Base-by-base conservation (phyloP, 768 basidiomycete species). In the Termitomyces sp. region DNA sequence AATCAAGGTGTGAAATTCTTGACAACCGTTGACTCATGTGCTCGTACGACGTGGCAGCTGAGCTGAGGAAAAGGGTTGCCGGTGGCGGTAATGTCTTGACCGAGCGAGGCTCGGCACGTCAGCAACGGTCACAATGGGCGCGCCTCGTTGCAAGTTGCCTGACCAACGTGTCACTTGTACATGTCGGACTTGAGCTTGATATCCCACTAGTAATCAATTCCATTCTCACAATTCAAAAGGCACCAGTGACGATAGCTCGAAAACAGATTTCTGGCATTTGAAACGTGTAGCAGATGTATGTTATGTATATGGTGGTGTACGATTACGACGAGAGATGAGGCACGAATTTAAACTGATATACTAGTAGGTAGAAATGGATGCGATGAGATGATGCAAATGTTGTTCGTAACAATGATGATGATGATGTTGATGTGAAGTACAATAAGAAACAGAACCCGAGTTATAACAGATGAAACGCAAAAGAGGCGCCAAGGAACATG, bases 401-500 rank as follows among this genome's bases (percentile, higher is more conserved):
- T 46, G 51, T 41, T 43, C 46, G 18, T 31, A 50, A 53, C 42
- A 39, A 33, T 46, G 43, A 35, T 53, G 35, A 31, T 29, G 29
- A 2, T 48, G 53, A 54, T 58, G 57, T 12, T 43, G 45, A 47
- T 52, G 53, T 35, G 38, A 58, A 47, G 46, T 56, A 25, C 41
- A 53, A 35, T 29, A 50, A 43, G 46, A 35, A 22, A 56, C 39
- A 55, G 51, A 55, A 33, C 44, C 15, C n/a, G 32, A 33, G 33
- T 23, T 35, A 48, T n/a, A 51, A 38, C 29, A 42, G 41, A 29
- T 43, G 58, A 59, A 59, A 59, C 58, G 29, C 36, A 45, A 50
- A 18, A 22, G 41, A 56, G 35, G 35, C 54, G 58, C 58, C 33
- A 9, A 47, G 41, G 54, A 23, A 23, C 22, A 48, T 38, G 46